Percentiles rank a stretch among this genome's conserved stretches.
These are phyloP conservation scores for Ustilago curta DNA, from an alignment of 1,284 basidiomycete genomes.

Conservation along the genomic window DNA sequence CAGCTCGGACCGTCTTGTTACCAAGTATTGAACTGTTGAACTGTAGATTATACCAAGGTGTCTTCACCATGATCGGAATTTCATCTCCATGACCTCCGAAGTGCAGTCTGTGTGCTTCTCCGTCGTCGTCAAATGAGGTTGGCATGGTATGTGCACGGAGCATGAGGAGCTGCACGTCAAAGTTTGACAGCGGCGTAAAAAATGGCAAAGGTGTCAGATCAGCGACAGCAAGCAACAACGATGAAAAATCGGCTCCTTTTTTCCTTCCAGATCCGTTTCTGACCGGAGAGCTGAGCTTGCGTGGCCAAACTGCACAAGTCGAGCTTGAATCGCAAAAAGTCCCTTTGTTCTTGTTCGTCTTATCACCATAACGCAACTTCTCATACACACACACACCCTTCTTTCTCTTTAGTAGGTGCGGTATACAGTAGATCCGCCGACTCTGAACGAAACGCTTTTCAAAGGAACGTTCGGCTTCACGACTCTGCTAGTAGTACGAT, in stretches of 20 bases:
- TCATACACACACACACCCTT: background rate
- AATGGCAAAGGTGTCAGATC: background rate
- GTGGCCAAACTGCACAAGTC: background rate
- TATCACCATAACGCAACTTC: background rate
- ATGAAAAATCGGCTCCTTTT: background rate
- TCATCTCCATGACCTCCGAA: background rate
- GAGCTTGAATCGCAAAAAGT: background rate
- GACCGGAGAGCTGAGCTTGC: constrained; percentile 5
- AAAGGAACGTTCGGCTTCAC: background rate
- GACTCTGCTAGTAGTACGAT: background rate
- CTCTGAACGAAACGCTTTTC: background rate
- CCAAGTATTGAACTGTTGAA: too few relatives aligned
- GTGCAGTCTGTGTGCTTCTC: too few relatives aligned
- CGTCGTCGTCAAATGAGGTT: too few relatives aligned
- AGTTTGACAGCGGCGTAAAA: background rate
- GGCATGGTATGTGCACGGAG: too few relatives aligned
- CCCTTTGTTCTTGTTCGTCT: constrained; percentile 10
- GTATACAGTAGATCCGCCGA: too few relatives aligned
- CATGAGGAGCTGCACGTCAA: too few relatives aligned
- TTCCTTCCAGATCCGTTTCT: background rate
- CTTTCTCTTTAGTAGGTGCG: background rate
- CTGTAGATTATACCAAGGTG: background rate
- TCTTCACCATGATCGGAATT: background rate
- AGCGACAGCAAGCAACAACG: too few relatives aligned
- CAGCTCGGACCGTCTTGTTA: background rate